Conservation (phyloP, 2,329 filamentous ascomycete species). For the Periglandula ipomoeae region DNA sequence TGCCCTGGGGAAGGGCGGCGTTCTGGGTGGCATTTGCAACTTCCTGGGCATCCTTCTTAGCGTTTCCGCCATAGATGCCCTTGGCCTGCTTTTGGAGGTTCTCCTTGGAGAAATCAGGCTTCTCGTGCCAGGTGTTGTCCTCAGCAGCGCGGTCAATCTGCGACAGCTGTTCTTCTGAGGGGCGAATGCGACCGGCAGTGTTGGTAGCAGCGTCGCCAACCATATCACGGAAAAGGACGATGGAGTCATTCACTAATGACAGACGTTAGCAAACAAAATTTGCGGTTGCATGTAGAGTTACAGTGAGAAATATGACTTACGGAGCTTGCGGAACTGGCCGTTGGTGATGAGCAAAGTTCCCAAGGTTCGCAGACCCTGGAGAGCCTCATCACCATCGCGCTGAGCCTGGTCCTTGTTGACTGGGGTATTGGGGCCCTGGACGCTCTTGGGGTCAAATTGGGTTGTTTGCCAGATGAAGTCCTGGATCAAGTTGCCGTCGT, state of each 20-base stretch:
- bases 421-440: conserved; percentile 54
- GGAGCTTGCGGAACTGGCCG: conserved; percentile 86
- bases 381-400: conserved; percentile 74
- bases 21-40: conserved; percentile 48
- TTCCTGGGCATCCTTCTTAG: conserved; percentile 50
- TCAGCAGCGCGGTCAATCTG: conserved; percentile 78
- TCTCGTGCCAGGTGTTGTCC: conserved; percentile 91
- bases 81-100: conserved; percentile 61
- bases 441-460: conserved; percentile 56
- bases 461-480: conserved; percentile 96
- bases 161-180: conserved; percentile 63
- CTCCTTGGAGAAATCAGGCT: conserved; percentile 64
- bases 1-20: conserved; percentile 40
- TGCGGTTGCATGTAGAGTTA: no score
- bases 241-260: conserved; percentile 60
- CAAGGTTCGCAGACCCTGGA: conserved; percentile 78
- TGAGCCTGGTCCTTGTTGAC: conserved; percentile 67
- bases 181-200: conserved; percentile 65
- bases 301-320: conserved; percentile 52
- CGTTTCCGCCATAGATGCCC: conserved; percentile 46
- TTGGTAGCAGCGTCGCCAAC: conserved; percentile 81
- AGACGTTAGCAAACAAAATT: not conserved
- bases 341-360: conserved; percentile 89
- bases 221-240: conserved; percentile 77
- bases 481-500: conserved; percentile 86